phyloP scores from a whole-genome alignment of 345 rosid species.

The Anacardium occidentale region DNA sequence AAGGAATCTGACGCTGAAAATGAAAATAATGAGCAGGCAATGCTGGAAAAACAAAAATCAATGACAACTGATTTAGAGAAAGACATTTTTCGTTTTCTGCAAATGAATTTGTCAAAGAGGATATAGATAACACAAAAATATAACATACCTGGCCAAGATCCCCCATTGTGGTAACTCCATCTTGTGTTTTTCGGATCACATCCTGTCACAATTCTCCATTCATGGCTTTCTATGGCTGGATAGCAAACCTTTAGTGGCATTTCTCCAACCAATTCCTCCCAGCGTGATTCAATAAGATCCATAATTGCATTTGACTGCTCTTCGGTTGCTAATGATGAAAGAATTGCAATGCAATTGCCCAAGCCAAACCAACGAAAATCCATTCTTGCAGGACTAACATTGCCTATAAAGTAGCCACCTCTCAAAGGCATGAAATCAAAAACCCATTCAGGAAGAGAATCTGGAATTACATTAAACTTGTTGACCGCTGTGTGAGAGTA shows the following conservation, averaged over 20 bases:
- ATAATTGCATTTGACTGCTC: conserved; percentile 89
- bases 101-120: background rate
- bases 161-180: conserved; percentile 99
- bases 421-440: conserved; percentile 84
- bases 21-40: background rate
- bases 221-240: conserved; percentile 93
- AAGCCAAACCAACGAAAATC: conserved; percentile 96
- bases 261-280: conserved; percentile 96
- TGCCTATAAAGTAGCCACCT: conserved; percentile 91
- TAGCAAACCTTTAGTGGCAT: conserved; percentile 92
- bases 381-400: conserved; percentile 94
- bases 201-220: conserved; percentile 86
- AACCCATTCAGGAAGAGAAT: conserved; percentile 95
- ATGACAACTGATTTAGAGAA: too few species aligned
- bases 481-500: conserved; percentile 95
- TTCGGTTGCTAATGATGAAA: conserved; percentile 89
- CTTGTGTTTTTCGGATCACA: conserved; percentile 95
- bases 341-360: conserved; percentile 87
- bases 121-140: background rate
- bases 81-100: background rate
- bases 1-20: background rate
- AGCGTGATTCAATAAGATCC: conserved; percentile 94
- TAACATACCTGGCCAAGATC: conserved; percentile 93
- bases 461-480: conserved; percentile 94
- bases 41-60: background rate